Evolutionary conservation across 306 rosid genomes (phyloP).

Genomic region (Chamaecrista fasciculata): DNA sequence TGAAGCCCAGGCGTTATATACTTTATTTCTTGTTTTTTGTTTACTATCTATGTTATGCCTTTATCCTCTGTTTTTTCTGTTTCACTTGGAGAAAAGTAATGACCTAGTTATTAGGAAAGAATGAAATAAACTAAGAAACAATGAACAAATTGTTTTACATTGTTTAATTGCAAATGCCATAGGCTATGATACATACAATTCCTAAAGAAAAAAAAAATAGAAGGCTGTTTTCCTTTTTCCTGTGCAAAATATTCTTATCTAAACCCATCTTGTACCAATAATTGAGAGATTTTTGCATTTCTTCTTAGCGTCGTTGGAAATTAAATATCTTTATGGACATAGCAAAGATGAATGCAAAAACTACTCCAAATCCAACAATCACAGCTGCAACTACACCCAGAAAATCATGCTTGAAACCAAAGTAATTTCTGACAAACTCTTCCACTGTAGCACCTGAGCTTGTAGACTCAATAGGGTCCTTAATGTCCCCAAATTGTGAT

Average conservation of each 20-base stretch:
- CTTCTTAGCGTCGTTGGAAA: slow-evolving; percentile 32
- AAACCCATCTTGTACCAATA: not conserved
- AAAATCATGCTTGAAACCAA: slow-evolving; percentile 47
- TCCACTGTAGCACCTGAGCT: slow-evolving; percentile 32
- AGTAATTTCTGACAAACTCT: slow-evolving; percentile 38
- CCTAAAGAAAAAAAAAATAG: not conserved
- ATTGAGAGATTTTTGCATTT: too few species aligned
- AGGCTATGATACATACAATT: not conserved
- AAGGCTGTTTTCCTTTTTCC: not conserved
- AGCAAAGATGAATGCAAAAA: slow-evolving; percentile 40
- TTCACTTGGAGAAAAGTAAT: too few species aligned
- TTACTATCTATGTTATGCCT: not conserved
- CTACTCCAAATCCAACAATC: slow-evolving; percentile 32
- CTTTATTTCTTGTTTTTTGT: not conserved
- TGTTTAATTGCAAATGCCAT: not conserved
- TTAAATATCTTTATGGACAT: slow-evolving; percentile 35
- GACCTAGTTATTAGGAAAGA: too few species aligned
- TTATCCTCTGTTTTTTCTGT: too few species aligned
- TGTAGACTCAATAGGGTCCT: slow-evolving; percentile 14
- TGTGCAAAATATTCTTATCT: not conserved
- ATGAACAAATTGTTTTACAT: not conserved
- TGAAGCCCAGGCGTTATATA: not conserved
- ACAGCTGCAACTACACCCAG: slow-evolving; percentile 44
- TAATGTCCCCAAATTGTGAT: slow-evolving; percentile 58
- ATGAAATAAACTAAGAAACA: not conserved